phyloP scores from a whole-genome alignment of 345 rosid genomes.

The Pistacia vera region DNA sequence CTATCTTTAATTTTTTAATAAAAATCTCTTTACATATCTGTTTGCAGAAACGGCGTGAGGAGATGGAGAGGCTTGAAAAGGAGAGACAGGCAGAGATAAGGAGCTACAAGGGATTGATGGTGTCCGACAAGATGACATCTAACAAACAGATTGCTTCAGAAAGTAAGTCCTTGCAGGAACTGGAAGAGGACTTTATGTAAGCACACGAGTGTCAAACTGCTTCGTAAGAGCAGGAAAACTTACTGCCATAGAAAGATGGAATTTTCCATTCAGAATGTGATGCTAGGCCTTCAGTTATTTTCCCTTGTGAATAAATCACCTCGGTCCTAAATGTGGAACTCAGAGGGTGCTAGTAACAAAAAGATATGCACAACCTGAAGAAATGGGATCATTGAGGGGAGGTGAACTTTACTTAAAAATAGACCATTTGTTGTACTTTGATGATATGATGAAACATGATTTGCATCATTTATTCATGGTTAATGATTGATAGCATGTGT shows the following conservation, averaged over 20 bases:
- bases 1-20: not conserved
- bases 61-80: slow-evolving; percentile 85
- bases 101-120: slow-evolving; percentile 98
- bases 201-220: slow-evolving; percentile 1
- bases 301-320: slow-evolving; percentile 28
- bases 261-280: slow-evolving; percentile 20
- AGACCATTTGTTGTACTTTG: slow-evolving; percentile 15
- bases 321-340: slow-evolving; percentile 6
- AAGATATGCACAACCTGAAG: not conserved
- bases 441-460: slow-evolving; percentile 20
- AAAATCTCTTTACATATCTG: slow-evolving; percentile 1
- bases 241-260: slow-evolving; percentile 29
- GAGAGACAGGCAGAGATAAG: slow-evolving; percentile 89
- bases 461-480: slow-evolving; percentile 8
- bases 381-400: slow-evolving; percentile 10
- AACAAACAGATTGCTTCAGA: slow-evolving; percentile 87
- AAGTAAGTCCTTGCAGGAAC: slow-evolving; percentile 87
- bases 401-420: slow-evolving; percentile 17
- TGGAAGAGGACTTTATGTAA: slow-evolving; percentile 98
- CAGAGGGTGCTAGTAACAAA: slow-evolving; percentile 1
- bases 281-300: slow-evolving; percentile 24
- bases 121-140: slow-evolving; percentile 91
- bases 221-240: slow-evolving; percentile 15
- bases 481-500: not conserved
- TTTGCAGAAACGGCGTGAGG: slow-evolving; percentile 88